Conservation (phyloP, 2,329 filamentous ascomycete genomes). For the Colletotrichum salicis region DNA sequence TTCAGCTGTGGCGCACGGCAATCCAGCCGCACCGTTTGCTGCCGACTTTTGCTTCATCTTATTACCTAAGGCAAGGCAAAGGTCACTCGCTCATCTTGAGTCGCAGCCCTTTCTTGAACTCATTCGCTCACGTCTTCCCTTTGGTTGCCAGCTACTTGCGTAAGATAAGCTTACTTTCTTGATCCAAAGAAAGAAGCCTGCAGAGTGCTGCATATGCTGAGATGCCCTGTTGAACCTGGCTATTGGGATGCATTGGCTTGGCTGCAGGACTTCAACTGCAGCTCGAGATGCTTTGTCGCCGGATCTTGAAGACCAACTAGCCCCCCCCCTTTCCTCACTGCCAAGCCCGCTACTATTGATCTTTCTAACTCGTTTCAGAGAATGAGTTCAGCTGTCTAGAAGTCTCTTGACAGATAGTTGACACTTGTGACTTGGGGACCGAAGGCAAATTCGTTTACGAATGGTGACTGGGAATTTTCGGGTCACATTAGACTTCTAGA, state of each 20-base stretch:
- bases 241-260: neutral
- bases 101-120: neutral
- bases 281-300: neutral
- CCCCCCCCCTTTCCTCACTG: neutral
- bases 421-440: neutral
- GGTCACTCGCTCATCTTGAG: neutral
- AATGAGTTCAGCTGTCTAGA: neutral
- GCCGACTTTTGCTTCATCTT: neutral
- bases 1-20: slow-evolving; percentile 26
- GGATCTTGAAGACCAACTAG: neutral
- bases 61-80: neutral
- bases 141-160: neutral
- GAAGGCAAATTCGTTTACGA: neutral
- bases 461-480: neutral
- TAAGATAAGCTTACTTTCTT: slow-evolving; percentile 2
- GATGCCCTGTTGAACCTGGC: neutral
- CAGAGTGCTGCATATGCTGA: neutral
- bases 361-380: neutral
- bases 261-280: neutral
- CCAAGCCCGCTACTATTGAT: neutral
- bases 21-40: neutral
- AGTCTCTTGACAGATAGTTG: neutral
- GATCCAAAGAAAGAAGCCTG: neutral
- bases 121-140: neutral
- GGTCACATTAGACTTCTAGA: neutral